Base-by-base conservation (phyloP, 805 yeast genomes). In the Saccharomycopsis guyanensis region DNA sequence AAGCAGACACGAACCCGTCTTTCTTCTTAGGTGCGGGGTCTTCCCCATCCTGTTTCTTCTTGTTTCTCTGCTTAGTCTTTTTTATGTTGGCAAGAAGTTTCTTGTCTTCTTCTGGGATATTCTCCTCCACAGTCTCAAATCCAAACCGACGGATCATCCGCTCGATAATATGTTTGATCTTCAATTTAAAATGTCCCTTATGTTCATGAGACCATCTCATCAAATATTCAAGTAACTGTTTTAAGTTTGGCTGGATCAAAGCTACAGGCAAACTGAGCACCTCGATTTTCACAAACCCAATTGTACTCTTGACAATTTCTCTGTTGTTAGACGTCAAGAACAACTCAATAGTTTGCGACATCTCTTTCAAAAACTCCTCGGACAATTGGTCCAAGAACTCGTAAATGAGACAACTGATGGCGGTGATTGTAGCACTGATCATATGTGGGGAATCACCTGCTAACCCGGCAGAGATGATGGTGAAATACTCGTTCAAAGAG, bases 201-300 rank as follows among this genome's bases (percentile, higher is more conserved):
- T 91, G 97, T 61, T 89, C 97, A 62, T 87, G 93, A 36, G 96
- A 86, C 93, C 97, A 89, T 51, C 80, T 78, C 75, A 93, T 71
- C 57, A 93, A 72, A 56, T 85, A 82, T 22, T 75, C 70, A 45
- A 93, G 68, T 43, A 93, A 66, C 8, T 75, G 80, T 29, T 71
- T 71, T 56, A 91, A 73, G 55, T 81, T 80, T 6, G 79, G 72
- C 55, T 73, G 74, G 45, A 93, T 78, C 55, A 80, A 59, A 19
- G 85, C 95, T 51, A 76, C 83, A 12, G 96, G 95, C 46, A 93
- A 72, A 16, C 87, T 76, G 52, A 89, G 71, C 10, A 86, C 81
- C 55, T 91, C 86, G 42, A 91, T 91, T 64, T 91, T 93, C 42
- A 88, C 87, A 57, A 91, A 91, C 2, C 98, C 98, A 58, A 93